phyloP scores from a whole-genome alignment of 768 basidiomycete genomes.

The Pleurotus citrinopileatus region DNA sequence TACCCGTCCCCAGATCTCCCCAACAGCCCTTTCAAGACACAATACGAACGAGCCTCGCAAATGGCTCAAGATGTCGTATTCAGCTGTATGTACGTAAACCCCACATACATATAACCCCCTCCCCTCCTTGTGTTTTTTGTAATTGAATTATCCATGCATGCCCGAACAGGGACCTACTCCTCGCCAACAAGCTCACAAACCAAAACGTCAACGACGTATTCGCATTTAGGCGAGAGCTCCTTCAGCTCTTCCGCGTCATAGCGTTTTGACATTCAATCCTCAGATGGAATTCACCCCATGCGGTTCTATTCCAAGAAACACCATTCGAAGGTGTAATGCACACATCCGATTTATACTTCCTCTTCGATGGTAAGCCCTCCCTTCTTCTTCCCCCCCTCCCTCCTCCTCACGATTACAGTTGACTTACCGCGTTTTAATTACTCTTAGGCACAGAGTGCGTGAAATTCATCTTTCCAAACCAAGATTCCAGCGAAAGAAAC shows the following conservation, averaged over 20 bases:
- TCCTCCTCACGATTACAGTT: background rate
- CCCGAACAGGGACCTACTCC: conserved; percentile 41
- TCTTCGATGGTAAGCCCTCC: conserved; percentile 36
- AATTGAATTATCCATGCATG: too few species aligned
- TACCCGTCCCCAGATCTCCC: conserved; percentile 32
- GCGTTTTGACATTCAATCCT: background rate
- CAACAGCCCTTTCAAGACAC: conserved; percentile 34
- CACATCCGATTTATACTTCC: conserved; percentile 40
- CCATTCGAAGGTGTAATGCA: conserved; percentile 40
- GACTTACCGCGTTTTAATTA: background rate
- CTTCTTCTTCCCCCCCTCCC: background rate
- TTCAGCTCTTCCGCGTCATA: background rate
- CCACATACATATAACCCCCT: background rate
- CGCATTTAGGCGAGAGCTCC: conserved; percentile 27
- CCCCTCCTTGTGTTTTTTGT: background rate
- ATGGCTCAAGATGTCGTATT: conserved; percentile 42
- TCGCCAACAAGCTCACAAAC: conserved; percentile 28
- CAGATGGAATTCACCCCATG: conserved; percentile 43
- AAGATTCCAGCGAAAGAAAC: background rate
- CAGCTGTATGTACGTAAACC: conserved; percentile 36
- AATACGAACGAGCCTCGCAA: conserved; percentile 37
- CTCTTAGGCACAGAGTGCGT: conserved; percentile 27
- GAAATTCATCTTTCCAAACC: background rate
- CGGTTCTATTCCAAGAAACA: conserved; percentile 30
- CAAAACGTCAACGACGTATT: conserved; percentile 31